Percentiles rank a stretch among this genome's conserved stretches.
These are phyloP conservation scores for Vigna unguiculata DNA, from an alignment of 306 rosid genomes.

Conservation along the genomic window DNA sequence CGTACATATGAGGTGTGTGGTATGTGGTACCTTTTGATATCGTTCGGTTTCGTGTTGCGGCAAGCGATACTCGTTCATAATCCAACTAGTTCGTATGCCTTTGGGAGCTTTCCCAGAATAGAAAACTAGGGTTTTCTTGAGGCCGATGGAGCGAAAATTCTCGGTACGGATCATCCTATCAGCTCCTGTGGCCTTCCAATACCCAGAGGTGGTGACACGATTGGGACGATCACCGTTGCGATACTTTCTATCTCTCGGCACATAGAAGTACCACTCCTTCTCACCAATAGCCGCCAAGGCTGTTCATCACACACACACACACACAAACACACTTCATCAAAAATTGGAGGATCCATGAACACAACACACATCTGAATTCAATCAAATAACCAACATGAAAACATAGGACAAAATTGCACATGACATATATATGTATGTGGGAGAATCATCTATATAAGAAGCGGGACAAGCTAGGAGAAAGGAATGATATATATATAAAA, in stretches of 20 bases:
- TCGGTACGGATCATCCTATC: slow-evolving; percentile 90
- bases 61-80: slow-evolving; percentile 97
- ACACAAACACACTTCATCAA: not conserved
- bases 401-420: not conserved
- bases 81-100: slow-evolving; percentile 97
- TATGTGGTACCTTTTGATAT: slow-evolving; percentile 73
- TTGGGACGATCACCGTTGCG: slow-evolving; percentile 94
- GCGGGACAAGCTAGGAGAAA: not conserved
- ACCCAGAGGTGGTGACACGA: slow-evolving; percentile 92
- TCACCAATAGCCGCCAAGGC: slow-evolving; percentile 98
- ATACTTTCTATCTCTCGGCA: slow-evolving; percentile 91
- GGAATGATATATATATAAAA: slow-evolving; percentile 6
- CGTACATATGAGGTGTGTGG: not conserved
- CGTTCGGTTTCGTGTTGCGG: slow-evolving; percentile 97
- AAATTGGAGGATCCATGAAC: not conserved
- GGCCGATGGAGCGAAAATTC: slow-evolving; percentile 78
- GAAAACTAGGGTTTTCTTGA: slow-evolving; percentile 99
- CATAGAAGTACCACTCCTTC: slow-evolving; percentile 99
- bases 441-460: not conserved
- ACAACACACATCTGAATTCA: not conserved
- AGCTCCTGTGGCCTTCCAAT: slow-evolving; percentile 99
- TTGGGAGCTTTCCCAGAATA: slow-evolving; percentile 98
- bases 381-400: not conserved
- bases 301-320: slow-evolving; percentile 30
- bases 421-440: not conserved